Evolutionary conservation across 495 filamentous ascomycete species (phyloP), one percentile per base, ranked within the genome.

Genomic region (Xylaria palmicola): DNA sequence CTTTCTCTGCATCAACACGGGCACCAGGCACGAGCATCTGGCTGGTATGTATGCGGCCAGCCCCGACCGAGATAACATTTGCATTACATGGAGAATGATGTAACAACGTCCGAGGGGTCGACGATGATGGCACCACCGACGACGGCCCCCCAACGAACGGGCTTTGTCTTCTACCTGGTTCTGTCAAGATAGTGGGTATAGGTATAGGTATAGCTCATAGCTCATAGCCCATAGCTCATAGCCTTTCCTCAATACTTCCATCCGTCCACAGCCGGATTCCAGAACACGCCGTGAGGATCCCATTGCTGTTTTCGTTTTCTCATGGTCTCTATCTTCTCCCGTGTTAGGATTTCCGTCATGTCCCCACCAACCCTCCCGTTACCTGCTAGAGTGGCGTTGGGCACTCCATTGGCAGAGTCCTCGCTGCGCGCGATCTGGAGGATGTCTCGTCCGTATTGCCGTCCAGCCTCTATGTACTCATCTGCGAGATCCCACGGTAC

Each of bases 321-420:
- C 52, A 62, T 24, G 17, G 60, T 55, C 41, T 19, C 62, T 8
- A 74, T 65, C 43, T 56, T 70, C 39, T 67, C 70, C 45, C 62
- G 59, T 30, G 58, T 62, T 34, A 59, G 62, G 4, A 63, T 49
- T 49, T 74, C 69, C 6, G 61, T 66, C 32, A 68, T 69, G 29
- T 64, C 61, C 24, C 65, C 53, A 37, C 61, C 72, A 17, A 64
- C 60, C 12, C 65, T 51, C 37, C 40, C 59, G 37, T 56, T 62
- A 13, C 59, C 66, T 12, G 72, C 71, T 22, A 71, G 73, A n/a
- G 56, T 57, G 13, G 67, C 70, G 4, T 64, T 71, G 9, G 68
- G 41, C 26, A 36, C 50, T 5, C 62, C 75, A 27, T 65, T 62
- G 2, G 52, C 15, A 26, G 34, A 40, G 52, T 67, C 67, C 24